These are phyloP conservation scores for Dendrostoma leiphaemia DNA, from an alignment of 2,329 filamentous ascomycete species.

Conservation along the genomic window DNA sequence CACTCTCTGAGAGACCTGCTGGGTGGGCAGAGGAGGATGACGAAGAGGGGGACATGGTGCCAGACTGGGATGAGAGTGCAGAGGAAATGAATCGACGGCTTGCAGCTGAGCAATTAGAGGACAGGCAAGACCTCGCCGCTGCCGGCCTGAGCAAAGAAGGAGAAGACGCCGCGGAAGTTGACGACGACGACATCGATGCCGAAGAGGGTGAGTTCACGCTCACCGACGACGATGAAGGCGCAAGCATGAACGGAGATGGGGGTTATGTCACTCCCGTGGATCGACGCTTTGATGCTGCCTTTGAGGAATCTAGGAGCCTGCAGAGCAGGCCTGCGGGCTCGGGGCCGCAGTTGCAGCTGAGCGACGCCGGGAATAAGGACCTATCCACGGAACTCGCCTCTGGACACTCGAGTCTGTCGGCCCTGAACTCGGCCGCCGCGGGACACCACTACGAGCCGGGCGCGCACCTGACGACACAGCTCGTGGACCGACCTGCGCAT, in stretches of 20 bases:
- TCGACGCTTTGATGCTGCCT: background rate
- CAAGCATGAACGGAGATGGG: too few species aligned
- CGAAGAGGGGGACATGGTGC: background rate
- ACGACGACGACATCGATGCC: background rate
- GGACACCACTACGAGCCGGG: background rate
- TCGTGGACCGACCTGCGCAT: constrained; percentile 17
- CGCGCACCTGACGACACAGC: constrained; percentile 1
- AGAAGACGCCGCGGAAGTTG: background rate
- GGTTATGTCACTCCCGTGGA: too few species aligned
- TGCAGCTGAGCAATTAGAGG: background rate
- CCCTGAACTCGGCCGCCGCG: too few species aligned
- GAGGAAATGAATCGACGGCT: background rate
- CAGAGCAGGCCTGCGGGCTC: too few species aligned
- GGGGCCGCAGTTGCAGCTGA: too few species aligned
- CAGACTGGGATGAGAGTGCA: too few species aligned
- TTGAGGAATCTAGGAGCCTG: background rate
- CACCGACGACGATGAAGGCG: background rate
- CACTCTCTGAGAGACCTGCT: background rate
- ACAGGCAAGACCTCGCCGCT: too few species aligned
- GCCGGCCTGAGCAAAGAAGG: too few species aligned
- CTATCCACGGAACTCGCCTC: too few species aligned
- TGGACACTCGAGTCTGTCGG: too few species aligned
- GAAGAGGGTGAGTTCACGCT: background rate
- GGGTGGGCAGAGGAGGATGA: too few species aligned
- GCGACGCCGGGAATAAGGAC: background rate